Evolutionary conservation across 2,329 filamentous ascomycete genomes (phyloP), one percentile per base, ranked within the genome.

Genomic region (Neurospora sp.): DNA sequence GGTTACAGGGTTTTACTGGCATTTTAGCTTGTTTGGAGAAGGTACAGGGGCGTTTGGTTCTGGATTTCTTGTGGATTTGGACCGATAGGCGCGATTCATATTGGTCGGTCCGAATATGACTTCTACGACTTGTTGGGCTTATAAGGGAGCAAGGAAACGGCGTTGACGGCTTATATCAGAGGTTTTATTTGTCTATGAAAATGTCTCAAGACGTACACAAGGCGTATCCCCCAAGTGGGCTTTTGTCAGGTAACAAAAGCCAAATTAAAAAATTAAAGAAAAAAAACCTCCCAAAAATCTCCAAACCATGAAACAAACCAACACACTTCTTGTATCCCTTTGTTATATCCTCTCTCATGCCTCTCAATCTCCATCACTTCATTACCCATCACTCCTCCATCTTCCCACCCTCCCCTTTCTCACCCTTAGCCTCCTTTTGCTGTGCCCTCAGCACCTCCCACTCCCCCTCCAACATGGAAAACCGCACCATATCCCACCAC

Each of bases 401-500:
- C 36, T 38, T 23, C 0, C n/a, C n/a, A 38, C 11, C 36, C 66
- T 5, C 42, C 42, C 4, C 36, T 1, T 46, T 43, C 15, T 17
- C 42, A 10, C 46, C 58, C 58, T 19, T 19, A 17, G 39, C 23
- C 3, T 52, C 19, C 19, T 28, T 52, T 6, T 52, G 13, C 42
- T 11, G 9, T 2, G n/a, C 42, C 66, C 71, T 71, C 58, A 73
- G 2, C 15, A 74, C 71, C 72, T 74, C 67, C 74, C 74, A 74
- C 43, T 75, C 73, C 15, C 67, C 38, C 52, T 73, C 73, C 33
- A 75, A 71, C 73, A 81, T 80, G 0, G 77, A 75, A 23, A 78
- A 79, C 4, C 69, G 69, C 2, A 81, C 33, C 8, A 72, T 38
- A 70, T 81, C 80, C 36, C 78, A 75, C 78, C 79, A 81, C 4